Evolutionary conservation across 2,329 filamentous ascomycete genomes (phyloP).

Genomic region (Gliomastix tumulicola): DNA sequence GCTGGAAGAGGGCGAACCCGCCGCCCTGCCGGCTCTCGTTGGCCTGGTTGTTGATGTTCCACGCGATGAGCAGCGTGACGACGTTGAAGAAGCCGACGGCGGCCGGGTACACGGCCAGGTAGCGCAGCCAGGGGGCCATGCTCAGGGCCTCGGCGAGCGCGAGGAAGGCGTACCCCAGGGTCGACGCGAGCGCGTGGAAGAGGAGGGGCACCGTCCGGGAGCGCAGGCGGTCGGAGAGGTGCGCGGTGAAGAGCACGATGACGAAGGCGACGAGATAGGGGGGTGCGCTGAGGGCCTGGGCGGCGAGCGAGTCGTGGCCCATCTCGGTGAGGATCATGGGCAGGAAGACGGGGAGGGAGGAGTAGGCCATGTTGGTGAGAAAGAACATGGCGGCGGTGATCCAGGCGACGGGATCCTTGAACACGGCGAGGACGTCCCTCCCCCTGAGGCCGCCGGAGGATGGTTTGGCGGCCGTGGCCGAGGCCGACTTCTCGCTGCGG

Average conservation of each 20-base stretch:
- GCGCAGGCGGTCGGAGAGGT: conserved; percentile 60
- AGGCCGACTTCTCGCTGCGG: conserved; percentile 34
- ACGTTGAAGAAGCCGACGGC: conserved; percentile 76
- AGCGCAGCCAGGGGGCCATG: conserved; percentile 47
- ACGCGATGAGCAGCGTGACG: conserved; percentile 78
- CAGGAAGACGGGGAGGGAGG: conserved; percentile 80
- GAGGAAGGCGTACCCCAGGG: conserved; percentile 52
- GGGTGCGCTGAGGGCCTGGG: conserved; percentile 75
- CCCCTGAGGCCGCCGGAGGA: conserved; percentile 38
- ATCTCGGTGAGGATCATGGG: conserved; percentile 73
- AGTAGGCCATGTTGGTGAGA: conserved; percentile 81
- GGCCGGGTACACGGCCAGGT: conserved; percentile 72
- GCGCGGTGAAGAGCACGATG: conserved; percentile 64
- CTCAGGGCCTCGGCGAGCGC: conserved; percentile 44
- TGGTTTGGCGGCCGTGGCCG: conserved; percentile 8
- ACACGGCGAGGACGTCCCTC: conserved; percentile 45
- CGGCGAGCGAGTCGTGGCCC: conserved; percentile 60
- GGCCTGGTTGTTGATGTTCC: conserved; percentile 81
- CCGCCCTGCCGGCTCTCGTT: conserved; percentile 63
- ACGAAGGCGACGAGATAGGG: conserved; percentile 74
- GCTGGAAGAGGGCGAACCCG: conserved; percentile 73
- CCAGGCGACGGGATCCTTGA: conserved; percentile 39
- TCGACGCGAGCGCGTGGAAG: conserved; percentile 60
- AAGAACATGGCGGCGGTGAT: conserved; percentile 80
- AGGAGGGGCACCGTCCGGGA: conserved; percentile 62